These are phyloP conservation scores for Xylariaceae sp. DNA, from an alignment of 2,329 filamentous ascomycete species.

Conservation along the genomic window DNA sequence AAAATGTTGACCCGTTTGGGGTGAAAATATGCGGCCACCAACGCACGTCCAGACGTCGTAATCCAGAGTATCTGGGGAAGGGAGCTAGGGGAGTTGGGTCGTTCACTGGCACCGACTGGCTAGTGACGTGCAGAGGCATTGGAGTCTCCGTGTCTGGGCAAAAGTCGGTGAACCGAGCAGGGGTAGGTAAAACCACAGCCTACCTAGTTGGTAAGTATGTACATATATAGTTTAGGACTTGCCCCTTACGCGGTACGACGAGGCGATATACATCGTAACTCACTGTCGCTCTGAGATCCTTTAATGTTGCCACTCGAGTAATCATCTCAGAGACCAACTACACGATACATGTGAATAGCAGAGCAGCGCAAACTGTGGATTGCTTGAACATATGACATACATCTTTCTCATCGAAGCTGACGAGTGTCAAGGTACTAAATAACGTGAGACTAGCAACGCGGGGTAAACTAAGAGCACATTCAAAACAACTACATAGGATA, in stretches of 20 bases:
- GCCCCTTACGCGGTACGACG: constrained; percentile 13
- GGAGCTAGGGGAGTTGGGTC: constrained; percentile 1
- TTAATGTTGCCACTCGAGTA: constrained; percentile 15
- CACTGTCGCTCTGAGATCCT: constrained; percentile 3
- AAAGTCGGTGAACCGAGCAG: constrained; percentile 37
- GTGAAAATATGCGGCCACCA: constrained; percentile 20
- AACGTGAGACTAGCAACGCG: no score
- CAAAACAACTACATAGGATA: neutral
- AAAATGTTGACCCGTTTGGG: constrained; percentile 1
- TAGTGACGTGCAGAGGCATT: constrained; percentile 29
- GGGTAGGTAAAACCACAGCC: constrained; percentile 14
- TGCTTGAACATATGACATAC: neutral
- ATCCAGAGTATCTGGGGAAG: constrained; percentile 26
- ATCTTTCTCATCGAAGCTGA: neutral
- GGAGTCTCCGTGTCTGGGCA: constrained; percentile 22
- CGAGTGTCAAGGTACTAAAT: no score
- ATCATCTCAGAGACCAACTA: constrained; percentile 10
- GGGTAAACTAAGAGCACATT: neutral
- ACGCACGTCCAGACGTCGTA: constrained; percentile 7
- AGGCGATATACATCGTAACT: constrained; percentile 6
- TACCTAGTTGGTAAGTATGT: constrained; percentile 4
- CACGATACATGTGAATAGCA: neutral
- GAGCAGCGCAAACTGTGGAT: neutral
- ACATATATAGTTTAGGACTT: constrained; percentile 3
- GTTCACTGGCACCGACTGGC: constrained; percentile 16